Percentiles rank a stretch among this genome's conserved stretches.
Evolutionary conservation across 495 filamentous ascomycete genomes (phyloP).

Genomic region (Hypoxylon fragiforme): DNA sequence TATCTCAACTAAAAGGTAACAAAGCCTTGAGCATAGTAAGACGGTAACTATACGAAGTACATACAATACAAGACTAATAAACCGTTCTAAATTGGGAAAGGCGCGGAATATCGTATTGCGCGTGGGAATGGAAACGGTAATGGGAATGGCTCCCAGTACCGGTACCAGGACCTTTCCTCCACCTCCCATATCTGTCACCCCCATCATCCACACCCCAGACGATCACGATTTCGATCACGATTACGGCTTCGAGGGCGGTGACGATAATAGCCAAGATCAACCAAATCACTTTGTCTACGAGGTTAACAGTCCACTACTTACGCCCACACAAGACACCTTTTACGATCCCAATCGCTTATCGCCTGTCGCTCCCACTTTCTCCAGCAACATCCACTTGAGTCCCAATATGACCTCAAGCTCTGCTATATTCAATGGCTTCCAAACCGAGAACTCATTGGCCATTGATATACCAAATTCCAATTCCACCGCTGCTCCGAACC

Average conservation of each 20-base stretch:
- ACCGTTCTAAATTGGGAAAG: slow-evolving; percentile 28
- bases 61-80: slow-evolving; percentile 29
- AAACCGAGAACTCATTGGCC: slow-evolving; percentile 22
- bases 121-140: no score
- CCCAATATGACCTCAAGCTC: slow-evolving; percentile 42
- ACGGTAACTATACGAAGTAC: no score
- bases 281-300: slow-evolving; percentile 17
- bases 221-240: slow-evolving; percentile 26
- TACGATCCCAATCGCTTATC: slow-evolving; percentile 67
- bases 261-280: slow-evolving; percentile 19
- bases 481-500: slow-evolving; percentile 47
- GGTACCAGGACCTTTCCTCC: slow-evolving; percentile 25
- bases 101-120: slow-evolving; percentile 23
- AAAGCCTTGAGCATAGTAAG: no score
- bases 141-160: slow-evolving; percentile 29
- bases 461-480: slow-evolving; percentile 38
- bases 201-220: slow-evolving; percentile 36
- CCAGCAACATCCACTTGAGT: slow-evolving; percentile 40
- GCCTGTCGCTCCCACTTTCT: slow-evolving; percentile 59
- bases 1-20: no score
- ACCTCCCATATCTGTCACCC: slow-evolving; percentile 35
- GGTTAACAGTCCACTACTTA: slow-evolving; percentile 16
- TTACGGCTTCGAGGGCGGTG: slow-evolving; percentile 6
- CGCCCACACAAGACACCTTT: slow-evolving; percentile 33
- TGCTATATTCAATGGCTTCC: slow-evolving; percentile 17